Evolutionary conservation across 2,329 filamentous ascomycete species (phyloP), one percentile per base, ranked within the genome.

Genomic region (Graphilbum sp.): DNA sequence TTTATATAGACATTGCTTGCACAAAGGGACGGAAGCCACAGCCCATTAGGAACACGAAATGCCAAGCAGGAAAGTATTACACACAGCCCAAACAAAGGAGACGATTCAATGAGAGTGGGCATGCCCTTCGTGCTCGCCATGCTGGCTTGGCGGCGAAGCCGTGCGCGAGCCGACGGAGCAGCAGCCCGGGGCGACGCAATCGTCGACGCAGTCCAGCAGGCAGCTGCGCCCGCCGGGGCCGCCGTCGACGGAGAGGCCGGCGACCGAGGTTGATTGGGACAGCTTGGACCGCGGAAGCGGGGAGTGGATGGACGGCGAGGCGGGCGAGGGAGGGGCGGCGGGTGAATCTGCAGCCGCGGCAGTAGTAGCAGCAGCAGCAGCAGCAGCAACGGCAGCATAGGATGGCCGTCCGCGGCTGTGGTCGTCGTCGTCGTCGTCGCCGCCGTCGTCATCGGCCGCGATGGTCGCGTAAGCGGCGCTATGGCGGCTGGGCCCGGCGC

Each of bases 131-230:
- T 50, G 47, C 27, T 40, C 35, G 58, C 57, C 45, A 57, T 62
- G 43, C 46, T 55, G 44, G 40, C 54, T 56, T 24, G 51, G 56
- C 33, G 43, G 52, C 15, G 50, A 51, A 30, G 52, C 52, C n/a
- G 36, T 41, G 16, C 37, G 41, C 15, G 51, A 56, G 30, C 41
- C 50, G 51, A 59, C 39, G 2, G 54, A 48, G 46, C 64, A 68
- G 54, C 64, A 68, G 13, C 62, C 62, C 48, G 58, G 54, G 15
- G 53, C 62, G 4, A 57, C 54, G 41, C 64, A 68, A 41, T 66
- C 53, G 35, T 67, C 64, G 10, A 67, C 60, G 38, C 64, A 68
- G 43, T 68, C 67, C 4, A 75, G 56, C 27, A 75, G 55, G 44
- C 68, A 72, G 2, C 54, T 40, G 18, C 44, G 36, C 40, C 45